phyloP scores from a whole-genome alignment of 768 basidiomycete genomes.

The Gymnopilus junonius region DNA sequence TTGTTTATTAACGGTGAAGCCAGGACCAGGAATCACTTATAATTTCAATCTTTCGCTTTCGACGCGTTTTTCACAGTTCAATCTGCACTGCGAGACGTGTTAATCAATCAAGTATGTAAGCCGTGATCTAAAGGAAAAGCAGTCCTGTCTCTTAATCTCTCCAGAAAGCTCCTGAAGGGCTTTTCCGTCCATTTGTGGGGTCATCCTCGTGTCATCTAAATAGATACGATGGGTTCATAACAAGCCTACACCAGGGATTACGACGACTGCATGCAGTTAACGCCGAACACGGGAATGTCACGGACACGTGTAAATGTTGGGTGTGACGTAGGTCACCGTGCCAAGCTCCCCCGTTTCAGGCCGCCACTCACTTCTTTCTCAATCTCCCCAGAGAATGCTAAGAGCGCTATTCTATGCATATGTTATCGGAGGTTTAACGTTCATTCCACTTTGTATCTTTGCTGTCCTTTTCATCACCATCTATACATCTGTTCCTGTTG shows the following conservation, averaged over 20 bases:
- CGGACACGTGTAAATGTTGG: conserved; percentile 25
- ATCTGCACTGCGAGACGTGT: too few species aligned
- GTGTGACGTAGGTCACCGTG: conserved; percentile 6
- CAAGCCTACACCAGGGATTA: too few species aligned
- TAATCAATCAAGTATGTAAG: too few species aligned
- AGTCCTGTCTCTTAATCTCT: too few species aligned
- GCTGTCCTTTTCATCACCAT: conserved; percentile 61
- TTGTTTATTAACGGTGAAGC: conserved; percentile 54
- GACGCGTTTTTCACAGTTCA: too few species aligned
- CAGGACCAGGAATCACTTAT: conserved; percentile 35
- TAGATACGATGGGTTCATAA: background rate
- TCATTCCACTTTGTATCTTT: conserved; percentile 78
- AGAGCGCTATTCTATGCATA: conserved; percentile 82
- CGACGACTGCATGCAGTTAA: too few species aligned
- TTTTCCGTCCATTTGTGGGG: too few species aligned
- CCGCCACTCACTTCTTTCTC: background rate
- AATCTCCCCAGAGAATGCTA: conserved; percentile 53
- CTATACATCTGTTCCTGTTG: conserved; percentile 88
- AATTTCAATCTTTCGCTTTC: too few species aligned
- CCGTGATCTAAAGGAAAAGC: too few species aligned
- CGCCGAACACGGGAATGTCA: conserved; percentile 14
- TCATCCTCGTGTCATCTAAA: background rate
- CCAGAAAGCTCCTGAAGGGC: too few species aligned
- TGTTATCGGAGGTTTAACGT: conserved; percentile 87
- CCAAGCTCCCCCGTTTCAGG: background rate